Evolutionary conservation across 768 basidiomycete genomes (phyloP).

Genomic region (Mycena capillaripes): DNA sequence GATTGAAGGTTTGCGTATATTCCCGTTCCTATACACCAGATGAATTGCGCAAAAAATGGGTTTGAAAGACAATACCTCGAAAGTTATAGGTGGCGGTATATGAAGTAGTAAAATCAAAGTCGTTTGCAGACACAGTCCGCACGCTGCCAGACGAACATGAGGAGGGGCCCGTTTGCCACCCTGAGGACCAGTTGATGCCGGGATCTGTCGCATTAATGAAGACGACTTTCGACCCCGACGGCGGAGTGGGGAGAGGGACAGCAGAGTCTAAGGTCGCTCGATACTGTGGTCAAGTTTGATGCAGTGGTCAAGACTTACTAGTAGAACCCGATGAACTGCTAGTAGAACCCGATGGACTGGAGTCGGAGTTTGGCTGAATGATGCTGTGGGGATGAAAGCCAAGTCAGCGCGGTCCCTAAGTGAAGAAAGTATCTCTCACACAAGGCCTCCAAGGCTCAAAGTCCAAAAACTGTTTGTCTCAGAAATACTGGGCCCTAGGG

Average conservation of each 20-base stretch:
- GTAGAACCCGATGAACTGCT: background rate
- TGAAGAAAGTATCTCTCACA: background rate
- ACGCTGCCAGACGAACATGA: background rate
- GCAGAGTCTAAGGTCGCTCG: constrained; percentile 8
- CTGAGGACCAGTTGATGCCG: constrained; percentile 1
- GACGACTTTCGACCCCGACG: constrained; percentile 2
- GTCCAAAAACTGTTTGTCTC: constrained; percentile 6
- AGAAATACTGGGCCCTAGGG: background rate
- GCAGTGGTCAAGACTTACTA: background rate
- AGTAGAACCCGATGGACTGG: too few species aligned
- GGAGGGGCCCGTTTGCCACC: constrained; percentile 2
- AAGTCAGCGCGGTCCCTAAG: background rate
- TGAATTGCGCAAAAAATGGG: background rate
- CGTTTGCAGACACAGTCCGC: background rate
- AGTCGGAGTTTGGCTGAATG: background rate
- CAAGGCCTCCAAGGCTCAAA: constrained; percentile 13
- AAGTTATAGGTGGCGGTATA: constrained; percentile 1
- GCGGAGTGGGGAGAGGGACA: constrained; percentile 8
- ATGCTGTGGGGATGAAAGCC: background rate
- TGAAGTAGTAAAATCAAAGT: background rate
- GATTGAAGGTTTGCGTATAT: constrained; percentile 13
- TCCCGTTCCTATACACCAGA: constrained; percentile 1
- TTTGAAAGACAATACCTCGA: background rate
- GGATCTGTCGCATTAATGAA: constrained; percentile 4
- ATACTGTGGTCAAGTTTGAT: background rate